Evolutionary conservation across 805 yeast genomes (phyloP).

Genomic region (Saccharomycopsis amapae): DNA sequence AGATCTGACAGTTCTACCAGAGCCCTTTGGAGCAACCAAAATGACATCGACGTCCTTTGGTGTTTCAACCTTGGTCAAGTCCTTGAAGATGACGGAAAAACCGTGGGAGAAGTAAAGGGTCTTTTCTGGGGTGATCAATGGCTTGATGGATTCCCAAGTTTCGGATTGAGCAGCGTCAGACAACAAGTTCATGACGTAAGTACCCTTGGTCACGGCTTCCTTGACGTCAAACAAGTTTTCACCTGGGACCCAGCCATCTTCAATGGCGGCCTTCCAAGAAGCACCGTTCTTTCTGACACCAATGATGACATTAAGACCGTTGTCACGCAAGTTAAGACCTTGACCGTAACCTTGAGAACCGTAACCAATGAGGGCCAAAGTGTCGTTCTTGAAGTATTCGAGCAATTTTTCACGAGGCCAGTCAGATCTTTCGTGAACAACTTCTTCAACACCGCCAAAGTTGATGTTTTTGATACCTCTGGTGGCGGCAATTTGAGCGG

Average conservation of each 20-base stretch:
- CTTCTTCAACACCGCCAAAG: constrained; percentile 93
- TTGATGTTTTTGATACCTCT: constrained; percentile 90
- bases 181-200: constrained; percentile 93
- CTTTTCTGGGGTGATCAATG: constrained; percentile 92
- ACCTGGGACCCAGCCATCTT: constrained; percentile 99
- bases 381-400: constrained; percentile 96
- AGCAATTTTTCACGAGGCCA: constrained; percentile 98
- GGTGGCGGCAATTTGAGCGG: constrained; percentile 28
- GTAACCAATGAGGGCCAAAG: constrained; percentile 96
- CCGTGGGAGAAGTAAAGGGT: constrained; percentile 99
- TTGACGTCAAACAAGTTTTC: constrained; percentile 91
- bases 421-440: constrained; percentile 97
- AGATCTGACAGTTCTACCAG: constrained; percentile 99
- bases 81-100: constrained; percentile 98
- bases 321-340: constrained; percentile 98
- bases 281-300: constrained; percentile 99
- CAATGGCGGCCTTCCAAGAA: constrained; percentile 98
- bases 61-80: constrained; percentile 91
- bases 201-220: constrained; percentile 90
- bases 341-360: constrained; percentile 99
- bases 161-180: constrained; percentile 99
- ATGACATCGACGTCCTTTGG: constrained; percentile 94
- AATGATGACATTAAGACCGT: constrained; percentile 93
- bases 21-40: constrained; percentile 99
- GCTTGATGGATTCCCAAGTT: constrained; percentile 86